Evolutionary conservation across 768 basidiomycete genomes (phyloP).

Genomic region (Rubroboletus pulcherrimus): DNA sequence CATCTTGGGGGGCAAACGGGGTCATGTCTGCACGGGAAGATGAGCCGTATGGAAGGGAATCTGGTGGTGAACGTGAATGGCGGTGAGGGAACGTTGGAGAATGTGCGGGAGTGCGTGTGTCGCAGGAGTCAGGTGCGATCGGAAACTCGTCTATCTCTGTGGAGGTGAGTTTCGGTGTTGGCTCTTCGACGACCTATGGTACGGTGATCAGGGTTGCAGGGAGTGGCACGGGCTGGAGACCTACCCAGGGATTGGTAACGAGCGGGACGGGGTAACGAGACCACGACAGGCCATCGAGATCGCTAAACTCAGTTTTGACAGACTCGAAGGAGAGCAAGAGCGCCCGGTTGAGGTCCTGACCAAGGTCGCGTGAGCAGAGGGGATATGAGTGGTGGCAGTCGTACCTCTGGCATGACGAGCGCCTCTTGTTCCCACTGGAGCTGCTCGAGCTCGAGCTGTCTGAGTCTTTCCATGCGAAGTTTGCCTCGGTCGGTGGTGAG

Average conservation of each 20-base stretch:
- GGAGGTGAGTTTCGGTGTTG: constrained; percentile 25
- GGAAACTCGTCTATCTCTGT: constrained; percentile 20
- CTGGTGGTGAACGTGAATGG: neutral
- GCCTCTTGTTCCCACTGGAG: constrained; percentile 53
- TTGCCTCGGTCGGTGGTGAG: constrained; percentile 41
- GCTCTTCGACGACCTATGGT: constrained; percentile 25
- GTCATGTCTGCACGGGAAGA: constrained; percentile 38
- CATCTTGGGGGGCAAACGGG: constrained; percentile 36
- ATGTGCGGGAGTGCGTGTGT: constrained; percentile 7
- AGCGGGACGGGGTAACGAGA: constrained; percentile 34
- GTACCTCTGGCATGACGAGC: constrained; percentile 55
- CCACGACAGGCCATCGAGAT: constrained; percentile 59
- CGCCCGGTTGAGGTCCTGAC: constrained; percentile 30
- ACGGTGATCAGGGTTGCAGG: neutral
- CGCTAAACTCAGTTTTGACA: constrained; percentile 60
- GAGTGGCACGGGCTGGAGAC: constrained; percentile 4
- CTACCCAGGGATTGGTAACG: constrained; percentile 26
- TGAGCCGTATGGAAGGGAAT: constrained; percentile 25
- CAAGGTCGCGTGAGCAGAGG: constrained; percentile 11
- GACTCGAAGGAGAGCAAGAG: constrained; percentile 42
- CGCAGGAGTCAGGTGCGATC: constrained; percentile 4
- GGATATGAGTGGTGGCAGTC: neutral
- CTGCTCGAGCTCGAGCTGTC: constrained; percentile 51
- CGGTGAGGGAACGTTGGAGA: constrained; percentile 1
- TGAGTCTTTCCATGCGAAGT: constrained; percentile 43